Percentiles rank a stretch among this genome's conserved stretches.
These are phyloP conservation scores for Zopfochytrium polystomum DNA, from an alignment of 371 early-diverging fungal species.

Conservation along the genomic window DNA sequence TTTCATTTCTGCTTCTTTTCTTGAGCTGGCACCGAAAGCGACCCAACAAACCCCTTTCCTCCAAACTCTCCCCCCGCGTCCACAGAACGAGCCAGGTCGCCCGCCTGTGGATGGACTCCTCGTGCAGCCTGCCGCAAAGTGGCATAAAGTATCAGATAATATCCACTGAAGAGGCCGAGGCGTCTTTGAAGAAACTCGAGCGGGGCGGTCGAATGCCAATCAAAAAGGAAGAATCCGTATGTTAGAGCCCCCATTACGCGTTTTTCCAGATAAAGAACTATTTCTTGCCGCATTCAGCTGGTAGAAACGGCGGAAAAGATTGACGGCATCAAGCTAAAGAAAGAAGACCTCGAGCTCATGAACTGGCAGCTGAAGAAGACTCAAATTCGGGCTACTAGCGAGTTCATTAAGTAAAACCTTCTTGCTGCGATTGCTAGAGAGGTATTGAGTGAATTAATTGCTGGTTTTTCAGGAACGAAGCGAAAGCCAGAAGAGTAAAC, in stretches of 20 bases:
- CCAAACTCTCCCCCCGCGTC: neutral
- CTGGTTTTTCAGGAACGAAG: neutral
- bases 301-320: slow-evolving; percentile 36
- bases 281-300: slow-evolving; percentile 13
- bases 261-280: neutral
- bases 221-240: slow-evolving; percentile 31
- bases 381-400: neutral
- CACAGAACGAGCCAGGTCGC: neutral
- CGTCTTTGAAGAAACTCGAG: slow-evolving; percentile 56
- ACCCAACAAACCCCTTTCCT: neutral
- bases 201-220: slow-evolving; percentile 18
- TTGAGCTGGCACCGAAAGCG: neutral
- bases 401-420: neutral
- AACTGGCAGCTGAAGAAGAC: slow-evolving; percentile 19
- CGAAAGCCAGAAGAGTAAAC: neutral
- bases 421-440: neutral
- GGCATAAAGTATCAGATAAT: slow-evolving; percentile 84
- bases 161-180: slow-evolving; percentile 91
- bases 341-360: slow-evolving; percentile 23
- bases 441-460: neutral
- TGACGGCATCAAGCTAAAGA: slow-evolving; percentile 14
- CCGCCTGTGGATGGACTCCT: slow-evolving; percentile 66
- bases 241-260: neutral
- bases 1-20: slow-evolving; percentile 10
- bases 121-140: slow-evolving; percentile 81